Conservation (phyloP, 176 grass and related monocot genomes). For the Triticum timopheevii region DNA sequence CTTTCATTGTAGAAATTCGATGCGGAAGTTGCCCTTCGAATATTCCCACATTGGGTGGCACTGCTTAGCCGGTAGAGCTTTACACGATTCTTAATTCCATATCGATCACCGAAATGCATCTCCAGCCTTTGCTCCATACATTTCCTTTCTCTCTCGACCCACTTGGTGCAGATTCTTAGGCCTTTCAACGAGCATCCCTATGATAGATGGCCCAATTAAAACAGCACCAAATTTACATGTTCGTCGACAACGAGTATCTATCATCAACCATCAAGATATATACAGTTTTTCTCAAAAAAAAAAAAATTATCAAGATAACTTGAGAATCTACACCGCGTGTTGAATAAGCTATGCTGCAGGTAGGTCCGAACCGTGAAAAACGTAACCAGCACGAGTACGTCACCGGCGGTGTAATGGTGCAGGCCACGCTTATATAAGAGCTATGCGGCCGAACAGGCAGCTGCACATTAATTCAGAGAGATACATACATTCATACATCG, state of each 20-base stretch:
- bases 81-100: slow-evolving; percentile 28
- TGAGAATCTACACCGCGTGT: slow-evolving; percentile 23
- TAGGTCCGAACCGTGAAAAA: slow-evolving; percentile 12
- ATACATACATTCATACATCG: not conserved
- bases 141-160: slow-evolving; percentile 13
- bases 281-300: no score
- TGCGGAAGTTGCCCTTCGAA: not conserved
- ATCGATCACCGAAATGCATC: not conserved
- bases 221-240: not conserved
- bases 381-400: not conserved
- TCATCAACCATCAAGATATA: not conserved
- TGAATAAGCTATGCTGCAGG: slow-evolving; percentile 25
- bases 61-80: not conserved
- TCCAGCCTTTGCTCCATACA: not conserved
- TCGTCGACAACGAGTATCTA: not conserved
- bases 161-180: slow-evolving; percentile 42
- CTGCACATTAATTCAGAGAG: not conserved
- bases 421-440: slow-evolving; percentile 35
- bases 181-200: slow-evolving; percentile 18
- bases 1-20: slow-evolving; percentile 7
- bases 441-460: not conserved
- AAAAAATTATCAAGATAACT: not conserved
- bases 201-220: not conserved
- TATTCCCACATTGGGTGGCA: slow-evolving; percentile 42
- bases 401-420: not conserved